Percentiles rank a stretch among this genome's conserved stretches.
Evolutionary conservation across 176 grass and related monocot species (phyloP).

Genomic region (Raddia distichophylla): DNA sequence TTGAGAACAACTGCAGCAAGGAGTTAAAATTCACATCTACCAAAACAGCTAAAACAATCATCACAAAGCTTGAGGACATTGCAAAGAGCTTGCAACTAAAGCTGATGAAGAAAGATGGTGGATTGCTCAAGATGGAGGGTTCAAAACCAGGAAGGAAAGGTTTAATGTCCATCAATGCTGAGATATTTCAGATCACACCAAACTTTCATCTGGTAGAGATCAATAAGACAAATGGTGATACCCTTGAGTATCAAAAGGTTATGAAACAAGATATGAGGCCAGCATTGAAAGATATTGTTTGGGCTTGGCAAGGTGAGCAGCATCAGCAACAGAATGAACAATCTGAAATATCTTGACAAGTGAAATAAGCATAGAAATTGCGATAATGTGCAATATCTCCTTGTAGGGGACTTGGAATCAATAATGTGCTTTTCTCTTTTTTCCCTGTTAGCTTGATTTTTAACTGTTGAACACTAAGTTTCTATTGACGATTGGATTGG

Average conservation of each 20-base stretch:
- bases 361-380: not conserved
- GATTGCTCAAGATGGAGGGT: conserved; percentile 68
- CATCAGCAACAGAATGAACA: conserved; percentile 3
- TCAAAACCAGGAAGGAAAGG: conserved; percentile 67
- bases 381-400: not conserved
- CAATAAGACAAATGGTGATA: conserved; percentile 72
- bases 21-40: conserved; percentile 75
- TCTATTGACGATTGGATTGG: not conserved
- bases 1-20: conserved; percentile 52
- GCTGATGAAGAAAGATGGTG: conserved; percentile 63
- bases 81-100: conserved; percentile 65
- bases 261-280: conserved; percentile 69
- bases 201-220: conserved; percentile 89
- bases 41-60: conserved; percentile 53
- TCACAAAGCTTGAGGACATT: conserved; percentile 70
- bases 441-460: conserved; percentile 3
- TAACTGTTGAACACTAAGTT: not conserved
- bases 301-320: conserved; percentile 86
- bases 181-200: conserved; percentile 78
- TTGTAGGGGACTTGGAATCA: not conserved
- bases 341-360: not conserved
- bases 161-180: conserved; percentile 60
- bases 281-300: conserved; percentile 82
- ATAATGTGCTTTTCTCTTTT: conserved; percentile 18
- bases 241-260: conserved; percentile 72